A percentile compares a stretch with the other conserved stretches of the same genome.
These are phyloP conservation scores for Termitomyces heimii DNA, from an alignment of 768 basidiomycete genomes.

Conservation along the genomic window DNA sequence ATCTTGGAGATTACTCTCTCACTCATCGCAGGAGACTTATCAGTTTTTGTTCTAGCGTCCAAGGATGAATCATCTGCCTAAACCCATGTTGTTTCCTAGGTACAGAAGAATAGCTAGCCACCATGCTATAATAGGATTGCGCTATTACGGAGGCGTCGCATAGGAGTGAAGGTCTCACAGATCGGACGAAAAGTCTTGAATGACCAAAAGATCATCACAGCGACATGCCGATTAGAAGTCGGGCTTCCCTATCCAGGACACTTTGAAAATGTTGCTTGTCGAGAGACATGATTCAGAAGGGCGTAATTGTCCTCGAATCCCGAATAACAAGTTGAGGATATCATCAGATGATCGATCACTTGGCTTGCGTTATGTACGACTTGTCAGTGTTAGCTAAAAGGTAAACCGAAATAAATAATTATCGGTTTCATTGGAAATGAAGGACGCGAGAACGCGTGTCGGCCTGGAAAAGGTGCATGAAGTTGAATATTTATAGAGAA, in stretches of 20 bases:
- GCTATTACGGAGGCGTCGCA: not conserved
- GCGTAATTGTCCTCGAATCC: not conserved
- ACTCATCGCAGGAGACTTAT: not conserved
- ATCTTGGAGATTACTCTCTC: constrained; percentile 4
- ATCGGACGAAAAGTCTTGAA: not conserved
- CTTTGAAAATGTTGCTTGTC: not conserved
- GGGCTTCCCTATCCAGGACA: not conserved
- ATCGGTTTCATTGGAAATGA: not conserved
- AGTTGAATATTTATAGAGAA: not conserved
- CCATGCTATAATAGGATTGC: not conserved
- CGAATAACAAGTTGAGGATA: constrained; percentile 7
- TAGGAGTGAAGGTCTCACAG: not conserved
- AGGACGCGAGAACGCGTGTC: not conserved
- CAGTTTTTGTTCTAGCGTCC: constrained; percentile 3
- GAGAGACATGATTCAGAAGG: not conserved
- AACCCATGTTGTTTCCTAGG: not conserved
- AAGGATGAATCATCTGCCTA: constrained; percentile 2
- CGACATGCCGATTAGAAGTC: constrained; percentile 11
- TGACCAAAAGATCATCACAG: not conserved
- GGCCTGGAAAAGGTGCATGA: not conserved
- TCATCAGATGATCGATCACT: constrained; percentile 5
- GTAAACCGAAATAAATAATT: constrained; percentile 1
- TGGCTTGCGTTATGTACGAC: not conserved
- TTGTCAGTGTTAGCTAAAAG: not conserved
- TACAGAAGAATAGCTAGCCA: not conserved